Conservation (phyloP, 306 rosid species). For the peach (Prunus persica) region DNA sequence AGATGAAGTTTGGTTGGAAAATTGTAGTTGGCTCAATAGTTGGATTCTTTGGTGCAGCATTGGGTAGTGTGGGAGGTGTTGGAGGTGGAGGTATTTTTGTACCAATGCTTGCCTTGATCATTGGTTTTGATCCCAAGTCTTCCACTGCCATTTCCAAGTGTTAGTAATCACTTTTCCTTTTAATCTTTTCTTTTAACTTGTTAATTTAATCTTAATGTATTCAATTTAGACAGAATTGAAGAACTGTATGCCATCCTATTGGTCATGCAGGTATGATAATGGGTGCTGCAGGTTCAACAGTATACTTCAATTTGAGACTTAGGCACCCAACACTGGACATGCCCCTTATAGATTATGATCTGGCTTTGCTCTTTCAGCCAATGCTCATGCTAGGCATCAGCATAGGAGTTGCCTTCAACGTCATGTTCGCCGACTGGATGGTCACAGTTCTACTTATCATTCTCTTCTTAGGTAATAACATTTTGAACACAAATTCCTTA, state of each 20-base stretch:
- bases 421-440: slow-evolving; percentile 89
- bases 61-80: slow-evolving; percentile 89
- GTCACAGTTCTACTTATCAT: slow-evolving; percentile 69
- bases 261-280: slow-evolving; percentile 66
- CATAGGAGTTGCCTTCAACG: slow-evolving; percentile 78
- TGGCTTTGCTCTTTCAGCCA: slow-evolving; percentile 73
- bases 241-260: not conserved
- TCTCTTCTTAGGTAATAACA: slow-evolving; percentile 54
- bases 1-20: slow-evolving; percentile 78
- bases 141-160: slow-evolving; percentile 85
- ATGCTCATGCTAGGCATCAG: slow-evolving; percentile 80
- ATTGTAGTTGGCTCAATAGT: slow-evolving; percentile 59
- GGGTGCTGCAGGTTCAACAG: slow-evolving; percentile 84
- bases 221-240: not conserved
- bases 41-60: slow-evolving; percentile 85
- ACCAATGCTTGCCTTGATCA: slow-evolving; percentile 77
- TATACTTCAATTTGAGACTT: slow-evolving; percentile 61
- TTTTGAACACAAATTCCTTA: no score
- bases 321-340: slow-evolving; percentile 72
- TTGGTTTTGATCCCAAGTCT: slow-evolving; percentile 88
- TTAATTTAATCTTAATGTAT: not conserved
- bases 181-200: not conserved
- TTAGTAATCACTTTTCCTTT: slow-evolving; percentile 31
- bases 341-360: slow-evolving; percentile 71
- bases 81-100: slow-evolving; percentile 92